Conservation (phyloP, 768 basidiomycete species). For the Hypsizygus marmoreus region DNA sequence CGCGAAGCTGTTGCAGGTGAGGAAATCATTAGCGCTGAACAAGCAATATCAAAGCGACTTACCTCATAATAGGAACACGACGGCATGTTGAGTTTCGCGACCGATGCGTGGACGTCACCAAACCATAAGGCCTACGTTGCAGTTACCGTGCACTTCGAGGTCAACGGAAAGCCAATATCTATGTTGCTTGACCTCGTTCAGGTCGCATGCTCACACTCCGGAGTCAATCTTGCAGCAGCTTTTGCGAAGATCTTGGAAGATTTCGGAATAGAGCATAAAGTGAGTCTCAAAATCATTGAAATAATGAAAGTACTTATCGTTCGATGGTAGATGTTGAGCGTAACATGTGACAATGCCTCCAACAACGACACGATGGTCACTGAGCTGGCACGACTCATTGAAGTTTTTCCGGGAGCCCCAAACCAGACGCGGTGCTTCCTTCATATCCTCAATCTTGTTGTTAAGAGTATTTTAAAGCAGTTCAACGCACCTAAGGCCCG, state of each 20-base stretch:
- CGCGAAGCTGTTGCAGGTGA: constrained; percentile 27
- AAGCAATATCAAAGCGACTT: neutral
- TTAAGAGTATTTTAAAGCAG: constrained; percentile 28
- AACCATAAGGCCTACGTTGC: constrained; percentile 33
- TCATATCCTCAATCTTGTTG: constrained; percentile 40
- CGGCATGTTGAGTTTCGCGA: constrained; percentile 31
- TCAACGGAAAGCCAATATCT: constrained; percentile 18
- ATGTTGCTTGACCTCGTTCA: constrained; percentile 41
- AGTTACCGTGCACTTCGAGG: constrained; percentile 29
- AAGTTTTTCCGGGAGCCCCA: constrained; percentile 17
- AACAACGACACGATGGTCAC: constrained; percentile 36
- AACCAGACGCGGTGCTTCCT: constrained; percentile 35
- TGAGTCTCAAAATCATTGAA: neutral
- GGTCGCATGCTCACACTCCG: constrained; percentile 35
- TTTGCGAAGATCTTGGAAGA: constrained; percentile 35
- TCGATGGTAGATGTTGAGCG: constrained; percentile 24
- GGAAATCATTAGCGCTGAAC: neutral
- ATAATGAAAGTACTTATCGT: neutral
- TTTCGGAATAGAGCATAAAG: constrained; percentile 20
- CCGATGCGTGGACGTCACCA: constrained; percentile 36
- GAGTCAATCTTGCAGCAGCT: constrained; percentile 32
- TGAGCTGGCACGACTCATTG: constrained; percentile 21
- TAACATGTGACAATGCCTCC: constrained; percentile 38
- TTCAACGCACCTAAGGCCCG: constrained; percentile 32
- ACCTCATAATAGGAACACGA: constrained; percentile 24